These are phyloP conservation scores for Candida xyloterini DNA, from an alignment of 805 yeast species.

Conservation along the genomic window DNA sequence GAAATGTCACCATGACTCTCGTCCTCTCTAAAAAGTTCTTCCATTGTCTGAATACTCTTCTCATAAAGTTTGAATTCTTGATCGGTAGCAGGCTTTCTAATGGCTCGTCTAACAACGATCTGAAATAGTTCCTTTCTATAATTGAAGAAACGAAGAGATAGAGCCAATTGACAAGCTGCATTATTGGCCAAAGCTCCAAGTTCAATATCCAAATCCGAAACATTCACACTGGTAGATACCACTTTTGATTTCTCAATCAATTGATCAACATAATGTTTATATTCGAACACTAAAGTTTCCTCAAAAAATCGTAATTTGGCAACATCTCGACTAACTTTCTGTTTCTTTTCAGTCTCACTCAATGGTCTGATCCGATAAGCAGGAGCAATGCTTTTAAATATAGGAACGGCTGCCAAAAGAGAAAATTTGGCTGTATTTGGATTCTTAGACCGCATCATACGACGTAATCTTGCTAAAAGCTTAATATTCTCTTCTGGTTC, in stretches of 20 bases:
- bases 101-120: slow-evolving; percentile 64
- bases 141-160: slow-evolving; percentile 74
- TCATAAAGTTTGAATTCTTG: slow-evolving; percentile 49
- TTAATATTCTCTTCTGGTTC: slow-evolving; percentile 84
- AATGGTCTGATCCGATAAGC: slow-evolving; percentile 83
- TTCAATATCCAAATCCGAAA: slow-evolving; percentile 35
- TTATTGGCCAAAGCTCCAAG: slow-evolving; percentile 60
- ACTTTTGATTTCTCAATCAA: slow-evolving; percentile 39
- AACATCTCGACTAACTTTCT: slow-evolving; percentile 80
- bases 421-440: slow-evolving; percentile 67
- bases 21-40: slow-evolving; percentile 72
- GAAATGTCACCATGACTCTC: slow-evolving; percentile 76
- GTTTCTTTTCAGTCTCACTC: slow-evolving; percentile 75
- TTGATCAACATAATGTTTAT: slow-evolving; percentile 61
- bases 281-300: slow-evolving; percentile 68
- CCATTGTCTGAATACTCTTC: slow-evolving; percentile 62
- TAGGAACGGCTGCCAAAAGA: slow-evolving; percentile 74
- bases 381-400: slow-evolving; percentile 83
- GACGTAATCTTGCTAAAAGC: slow-evolving; percentile 61
- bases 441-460: slow-evolving; percentile 67
- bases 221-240: slow-evolving; percentile 31
- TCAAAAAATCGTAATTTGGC: slow-evolving; percentile 76
- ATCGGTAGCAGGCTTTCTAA: slow-evolving; percentile 51
- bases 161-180: slow-evolving; percentile 76
- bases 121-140: slow-evolving; percentile 71